Percentiles rank a stretch among this genome's conserved stretches.
Evolutionary conservation across 2,329 filamentous ascomycete species (phyloP).

Genomic region (Penicillium nordicum): DNA sequence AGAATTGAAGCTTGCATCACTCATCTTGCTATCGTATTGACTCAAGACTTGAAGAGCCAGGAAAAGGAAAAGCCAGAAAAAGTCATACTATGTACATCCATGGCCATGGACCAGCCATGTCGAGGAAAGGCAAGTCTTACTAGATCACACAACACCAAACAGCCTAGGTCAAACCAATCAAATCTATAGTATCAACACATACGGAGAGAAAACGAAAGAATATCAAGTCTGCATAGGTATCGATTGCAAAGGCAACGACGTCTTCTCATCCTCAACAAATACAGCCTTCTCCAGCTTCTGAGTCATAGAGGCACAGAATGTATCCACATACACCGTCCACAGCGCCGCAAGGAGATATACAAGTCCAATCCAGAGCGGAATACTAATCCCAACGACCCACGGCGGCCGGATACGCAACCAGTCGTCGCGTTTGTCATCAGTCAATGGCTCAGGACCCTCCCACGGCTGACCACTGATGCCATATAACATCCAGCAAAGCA

Average conservation of each 20-base stretch:
- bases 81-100: not conserved
- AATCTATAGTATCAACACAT: not conserved
- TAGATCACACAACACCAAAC: not conserved
- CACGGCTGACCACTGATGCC: conserved; percentile 49
- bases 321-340: conserved; percentile 53
- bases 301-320: conserved; percentile 48
- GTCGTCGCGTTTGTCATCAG: conserved; percentile 16
- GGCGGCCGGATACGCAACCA: conserved; percentile 43
- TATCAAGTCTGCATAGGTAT: conserved; percentile 24
- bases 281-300: conserved; percentile 47
- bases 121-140: conserved; percentile 3
- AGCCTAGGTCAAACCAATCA: not conserved
- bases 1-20: not conserved
- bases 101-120: not conserved
- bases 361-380: conserved; percentile 46
- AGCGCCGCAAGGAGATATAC: conserved; percentile 48
- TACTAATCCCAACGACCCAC: conserved; percentile 40
- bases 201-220: not conserved
- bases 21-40: not conserved
- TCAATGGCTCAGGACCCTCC: conserved; percentile 24
- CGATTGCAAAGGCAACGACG: conserved; percentile 18
- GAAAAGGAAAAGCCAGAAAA: not conserved
- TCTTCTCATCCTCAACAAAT: conserved; percentile 44
- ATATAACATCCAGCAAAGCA: conserved; percentile 53
- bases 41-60: not conserved